A percentile compares a stretch with the other conserved stretches of the same genome.
Conservation (phyloP, 148 eudicot species). For the Vaccinium corymbosum region DNA sequence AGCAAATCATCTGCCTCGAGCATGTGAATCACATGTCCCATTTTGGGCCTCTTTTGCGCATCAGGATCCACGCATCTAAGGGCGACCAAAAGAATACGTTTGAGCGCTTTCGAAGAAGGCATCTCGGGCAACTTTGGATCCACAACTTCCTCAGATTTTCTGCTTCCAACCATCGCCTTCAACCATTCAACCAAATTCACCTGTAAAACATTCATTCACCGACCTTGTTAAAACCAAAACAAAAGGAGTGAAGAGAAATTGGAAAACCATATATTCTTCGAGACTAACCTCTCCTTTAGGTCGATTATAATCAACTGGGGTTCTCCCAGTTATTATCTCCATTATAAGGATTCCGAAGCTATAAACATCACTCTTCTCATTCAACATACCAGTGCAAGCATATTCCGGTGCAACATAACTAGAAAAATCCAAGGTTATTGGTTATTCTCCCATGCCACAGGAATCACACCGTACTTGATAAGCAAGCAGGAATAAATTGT, state of each 20-base stretch:
- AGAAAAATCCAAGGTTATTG: slow-evolving; percentile 7
- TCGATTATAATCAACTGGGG: slow-evolving; percentile 75
- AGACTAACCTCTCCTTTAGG: slow-evolving; percentile 71
- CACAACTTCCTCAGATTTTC: slow-evolving; percentile 80
- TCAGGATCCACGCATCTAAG: slow-evolving; percentile 84
- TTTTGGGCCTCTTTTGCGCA: slow-evolving; percentile 77
- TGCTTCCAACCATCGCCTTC: slow-evolving; percentile 70
- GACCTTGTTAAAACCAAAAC: background rate
- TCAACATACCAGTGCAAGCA: slow-evolving; percentile 89
- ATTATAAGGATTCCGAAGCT: slow-evolving; percentile 79
- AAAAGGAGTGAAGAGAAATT: background rate
- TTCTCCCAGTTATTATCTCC: slow-evolving; percentile 81
- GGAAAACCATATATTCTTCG: background rate
- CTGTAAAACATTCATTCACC: slow-evolving; percentile 29
- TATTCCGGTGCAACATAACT: slow-evolving; percentile 90
- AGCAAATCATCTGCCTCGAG: slow-evolving; percentile 82
- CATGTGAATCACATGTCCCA: slow-evolving; percentile 94
- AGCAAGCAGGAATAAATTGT: background rate
- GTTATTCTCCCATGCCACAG: background rate
- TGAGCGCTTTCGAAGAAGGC: slow-evolving; percentile 74
- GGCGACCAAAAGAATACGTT: slow-evolving; percentile 70
- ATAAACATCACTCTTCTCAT: slow-evolving; percentile 76
- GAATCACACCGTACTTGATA: background rate
- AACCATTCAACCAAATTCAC: slow-evolving; percentile 83
- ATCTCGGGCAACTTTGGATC: slow-evolving; percentile 73